Conservation (phyloP, 306 rosid species). For the Rosa rugosa region DNA sequence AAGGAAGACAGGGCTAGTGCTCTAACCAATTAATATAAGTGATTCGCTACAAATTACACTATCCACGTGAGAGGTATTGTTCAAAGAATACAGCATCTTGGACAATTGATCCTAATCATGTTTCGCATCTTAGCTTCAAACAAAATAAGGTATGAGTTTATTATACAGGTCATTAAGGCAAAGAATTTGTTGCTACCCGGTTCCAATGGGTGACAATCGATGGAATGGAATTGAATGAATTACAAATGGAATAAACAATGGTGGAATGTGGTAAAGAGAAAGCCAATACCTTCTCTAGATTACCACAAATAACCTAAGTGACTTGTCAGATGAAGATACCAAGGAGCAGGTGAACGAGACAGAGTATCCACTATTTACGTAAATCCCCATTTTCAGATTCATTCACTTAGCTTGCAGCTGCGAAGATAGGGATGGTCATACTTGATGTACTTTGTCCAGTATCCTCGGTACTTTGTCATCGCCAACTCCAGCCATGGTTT, state of each 20-base stretch:
- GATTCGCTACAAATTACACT: conserved; percentile 12
- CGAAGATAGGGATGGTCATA: conserved; percentile 72
- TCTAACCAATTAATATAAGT: not conserved
- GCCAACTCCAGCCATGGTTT: conserved; percentile 96
- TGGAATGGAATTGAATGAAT: conserved; percentile 61
- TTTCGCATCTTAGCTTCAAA: conserved; percentile 34
- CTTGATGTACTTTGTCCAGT: conserved; percentile 85
- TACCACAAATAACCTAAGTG: conserved; percentile 34
- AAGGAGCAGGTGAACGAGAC: conserved; percentile 15
- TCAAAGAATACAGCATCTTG: conserved; percentile 42
- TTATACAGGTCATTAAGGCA: conserved; percentile 52
- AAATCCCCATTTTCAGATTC: conserved; percentile 24
- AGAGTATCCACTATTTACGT: conserved; percentile 15
- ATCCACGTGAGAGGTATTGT: conserved; percentile 20
- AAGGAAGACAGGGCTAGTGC: not conserved
- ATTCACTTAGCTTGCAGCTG: conserved; percentile 59
- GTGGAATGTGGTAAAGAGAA: conserved; percentile 30
- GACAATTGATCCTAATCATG: conserved; percentile 36
- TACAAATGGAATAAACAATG: conserved; percentile 51
- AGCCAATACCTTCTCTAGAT: conserved; percentile 29
- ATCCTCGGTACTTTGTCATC: conserved; percentile 74
- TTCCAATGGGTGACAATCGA: conserved; percentile 44
- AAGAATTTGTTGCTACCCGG: conserved; percentile 40
- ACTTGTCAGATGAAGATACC: conserved; percentile 30
- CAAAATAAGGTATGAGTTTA: conserved; percentile 39